Conservation (phyloP, 2,329 filamentous ascomycete genomes). For the Emericellopsis cladophorae region DNA sequence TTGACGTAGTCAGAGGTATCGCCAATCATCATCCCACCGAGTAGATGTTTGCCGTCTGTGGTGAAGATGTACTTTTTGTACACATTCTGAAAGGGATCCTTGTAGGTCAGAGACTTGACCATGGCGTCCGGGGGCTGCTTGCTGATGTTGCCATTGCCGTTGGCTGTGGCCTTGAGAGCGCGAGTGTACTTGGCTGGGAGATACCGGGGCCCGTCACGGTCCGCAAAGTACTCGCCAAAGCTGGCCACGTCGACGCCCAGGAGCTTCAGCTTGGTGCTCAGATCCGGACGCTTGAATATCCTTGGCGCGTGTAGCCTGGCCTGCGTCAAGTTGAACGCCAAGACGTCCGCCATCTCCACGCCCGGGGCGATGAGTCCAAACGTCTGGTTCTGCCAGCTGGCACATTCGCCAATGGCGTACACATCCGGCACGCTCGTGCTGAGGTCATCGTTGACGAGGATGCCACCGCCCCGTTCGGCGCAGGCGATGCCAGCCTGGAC, state of each 20-base stretch:
- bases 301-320: conserved; percentile 58
- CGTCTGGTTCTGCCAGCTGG: conserved; percentile 76
- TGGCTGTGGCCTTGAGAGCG: conserved; percentile 18
- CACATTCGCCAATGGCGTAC: conserved; percentile 85
- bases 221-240: conserved; percentile 89
- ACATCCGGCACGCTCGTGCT: conserved; percentile 60
- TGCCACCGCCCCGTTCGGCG: conserved; percentile 61
- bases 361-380: conserved; percentile 84
- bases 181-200: conserved; percentile 48
- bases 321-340: conserved; percentile 83
- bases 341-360: conserved; percentile 84
- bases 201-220: conserved; percentile 66
- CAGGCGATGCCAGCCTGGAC: conserved; percentile 57
- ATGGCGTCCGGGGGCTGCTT: background rate
- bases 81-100: conserved; percentile 74
- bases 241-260: conserved; percentile 84
- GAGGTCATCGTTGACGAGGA: conserved; percentile 55
- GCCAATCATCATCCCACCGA: conserved; percentile 97
- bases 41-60: conserved; percentile 73
- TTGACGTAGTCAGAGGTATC: conserved; percentile 87
- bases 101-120: conserved; percentile 79
- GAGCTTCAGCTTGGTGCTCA: conserved; percentile 86
- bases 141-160: conserved; percentile 1
- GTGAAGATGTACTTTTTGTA: conserved; percentile 96
- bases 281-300: conserved; percentile 67